These are phyloP conservation scores for Scytalidium lignicola DNA, from an alignment of 2,329 filamentous ascomycete genomes.

Conservation along the genomic window DNA sequence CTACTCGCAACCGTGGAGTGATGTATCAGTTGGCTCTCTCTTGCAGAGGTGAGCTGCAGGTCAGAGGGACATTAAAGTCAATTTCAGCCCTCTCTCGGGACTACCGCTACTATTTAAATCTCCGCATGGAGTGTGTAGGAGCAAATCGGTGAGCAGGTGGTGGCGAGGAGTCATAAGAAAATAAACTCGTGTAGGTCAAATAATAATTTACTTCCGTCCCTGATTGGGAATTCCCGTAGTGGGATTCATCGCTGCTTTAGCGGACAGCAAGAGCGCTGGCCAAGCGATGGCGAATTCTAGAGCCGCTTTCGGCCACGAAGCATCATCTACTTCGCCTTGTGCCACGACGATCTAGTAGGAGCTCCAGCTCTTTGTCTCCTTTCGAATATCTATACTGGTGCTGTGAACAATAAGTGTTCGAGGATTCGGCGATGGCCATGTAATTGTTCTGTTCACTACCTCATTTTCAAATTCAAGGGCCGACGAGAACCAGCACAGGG, in stretches of 20 bases:
- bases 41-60: neutral
- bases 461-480: neutral
- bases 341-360: too few species aligned
- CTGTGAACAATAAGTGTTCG: too few species aligned
- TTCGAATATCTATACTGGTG: too few species aligned
- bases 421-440: neutral
- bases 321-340: too few species aligned
- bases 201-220: too few species aligned
- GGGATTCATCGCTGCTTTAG: neutral
- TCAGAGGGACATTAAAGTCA: neutral
- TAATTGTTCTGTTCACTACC: neutral
- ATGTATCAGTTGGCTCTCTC: neutral
- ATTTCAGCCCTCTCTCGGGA: neutral
- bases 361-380: too few species aligned
- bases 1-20: neutral
- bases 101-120: neutral
- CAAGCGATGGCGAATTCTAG: too few species aligned
- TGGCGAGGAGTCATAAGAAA: neutral
- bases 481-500: neutral
- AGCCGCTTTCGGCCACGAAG: too few species aligned
- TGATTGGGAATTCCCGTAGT: neutral
- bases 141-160: neutral
- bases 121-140: neutral
- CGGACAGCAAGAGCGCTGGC: neutral
- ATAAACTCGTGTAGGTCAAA: too few species aligned